These are phyloP conservation scores for Rhizopus sp. DNA, from an alignment of 371 early-diverging fungal species.

Conservation along the genomic window DNA sequence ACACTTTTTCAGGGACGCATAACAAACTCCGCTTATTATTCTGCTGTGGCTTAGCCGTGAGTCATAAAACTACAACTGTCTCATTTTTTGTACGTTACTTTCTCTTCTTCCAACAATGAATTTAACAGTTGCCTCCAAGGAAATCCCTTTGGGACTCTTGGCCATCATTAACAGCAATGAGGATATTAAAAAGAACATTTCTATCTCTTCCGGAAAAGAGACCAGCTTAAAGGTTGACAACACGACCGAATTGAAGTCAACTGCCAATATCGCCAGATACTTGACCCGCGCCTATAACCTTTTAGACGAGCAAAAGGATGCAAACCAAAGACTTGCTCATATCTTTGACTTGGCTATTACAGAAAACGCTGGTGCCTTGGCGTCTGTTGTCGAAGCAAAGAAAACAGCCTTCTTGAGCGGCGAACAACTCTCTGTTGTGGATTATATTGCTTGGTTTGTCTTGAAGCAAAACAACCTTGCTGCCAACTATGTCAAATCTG, in stretches of 20 bases:
- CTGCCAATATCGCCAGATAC: slow-evolving; percentile 19
- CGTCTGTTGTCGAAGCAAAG: slow-evolving; percentile 11
- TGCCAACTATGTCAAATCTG: slow-evolving; percentile 29
- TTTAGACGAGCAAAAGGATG: slow-evolving; percentile 21
- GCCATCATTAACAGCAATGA: slow-evolving; percentile 29
- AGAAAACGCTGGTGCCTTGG: slow-evolving; percentile 8
- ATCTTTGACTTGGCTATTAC: slow-evolving; percentile 23
- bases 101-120: slow-evolving; percentile 16
- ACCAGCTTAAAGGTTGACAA: slow-evolving; percentile 14
- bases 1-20: too few relatives aligned
- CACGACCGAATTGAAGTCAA: slow-evolving; percentile 5
- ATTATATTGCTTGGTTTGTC: slow-evolving; percentile 52
- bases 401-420: slow-evolving; percentile 40
- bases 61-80: neutral
- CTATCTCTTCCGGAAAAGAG: slow-evolving; percentile 15
- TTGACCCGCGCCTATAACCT: slow-evolving; percentile 23
- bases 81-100: neutral
- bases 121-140: slow-evolving; percentile 42
- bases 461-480: slow-evolving; percentile 38
- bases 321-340: slow-evolving; percentile 23
- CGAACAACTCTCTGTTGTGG: slow-evolving; percentile 40
- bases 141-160: slow-evolving; percentile 43
- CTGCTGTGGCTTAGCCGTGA: neutral
- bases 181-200: slow-evolving; percentile 11
- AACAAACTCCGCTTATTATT: too few relatives aligned